A percentile compares a stretch with the other conserved stretches of the same genome.
Evolutionary conservation across 1,139 yeast species (phyloP).

Genomic region (Suhomyces coccinellae): DNA sequence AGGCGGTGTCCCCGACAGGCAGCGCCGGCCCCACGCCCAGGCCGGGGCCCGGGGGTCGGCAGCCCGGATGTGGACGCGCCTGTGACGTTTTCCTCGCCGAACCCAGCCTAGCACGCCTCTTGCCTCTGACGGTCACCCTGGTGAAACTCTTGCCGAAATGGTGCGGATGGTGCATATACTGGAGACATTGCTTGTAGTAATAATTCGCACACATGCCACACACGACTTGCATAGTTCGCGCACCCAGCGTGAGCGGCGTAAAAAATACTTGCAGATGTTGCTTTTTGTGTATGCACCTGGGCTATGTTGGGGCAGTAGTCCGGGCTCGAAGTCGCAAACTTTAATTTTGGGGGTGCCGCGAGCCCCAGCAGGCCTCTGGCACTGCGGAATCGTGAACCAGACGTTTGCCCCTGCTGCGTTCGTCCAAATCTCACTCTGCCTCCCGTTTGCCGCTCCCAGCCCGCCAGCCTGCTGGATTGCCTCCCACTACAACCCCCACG

Average conservation of each 20-base stretch:
- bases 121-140: conserved; percentile 1
- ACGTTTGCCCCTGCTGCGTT: not conserved
- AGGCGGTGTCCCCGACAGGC: not conserved
- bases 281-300: conserved; percentile 3
- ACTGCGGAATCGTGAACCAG: not conserved
- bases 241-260: conserved; percentile 4
- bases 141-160: conserved; percentile 3
- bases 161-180: conserved; percentile 1
- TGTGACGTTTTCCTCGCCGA: not conserved
- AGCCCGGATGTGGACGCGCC: not conserved
- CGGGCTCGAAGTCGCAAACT: not conserved
- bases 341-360: not conserved
- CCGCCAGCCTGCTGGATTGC: not conserved
- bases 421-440: not conserved
- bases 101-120: not conserved
- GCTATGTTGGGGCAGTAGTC: not conserved
- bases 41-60: not conserved
- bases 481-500: conserved; percentile 1
- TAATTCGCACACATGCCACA: not conserved
- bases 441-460: not conserved
- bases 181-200: not conserved
- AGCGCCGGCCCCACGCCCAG: not conserved
- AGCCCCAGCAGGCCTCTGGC: not conserved
- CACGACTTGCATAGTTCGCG: not conserved
- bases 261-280: not conserved